A percentile compares a stretch with the other conserved stretches of the same genome.
phyloP scores from a whole-genome alignment of 352 stramenopile species.

The Phytophthora idaei region DNA sequence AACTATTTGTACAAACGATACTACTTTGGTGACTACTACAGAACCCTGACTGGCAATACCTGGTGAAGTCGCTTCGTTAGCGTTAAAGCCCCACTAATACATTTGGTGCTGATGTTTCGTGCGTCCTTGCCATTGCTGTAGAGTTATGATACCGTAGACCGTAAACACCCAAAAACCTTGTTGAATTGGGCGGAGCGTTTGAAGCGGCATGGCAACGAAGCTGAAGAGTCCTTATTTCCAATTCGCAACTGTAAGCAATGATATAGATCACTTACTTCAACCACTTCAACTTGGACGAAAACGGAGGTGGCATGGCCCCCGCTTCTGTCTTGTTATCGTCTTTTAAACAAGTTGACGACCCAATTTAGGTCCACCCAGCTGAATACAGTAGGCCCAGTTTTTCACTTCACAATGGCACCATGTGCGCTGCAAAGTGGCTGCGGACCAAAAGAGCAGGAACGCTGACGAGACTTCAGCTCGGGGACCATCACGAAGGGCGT shows the following conservation, averaged over 20 bases:
- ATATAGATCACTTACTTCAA: neutral
- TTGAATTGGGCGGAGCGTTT: no score
- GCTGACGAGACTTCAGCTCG: constrained; percentile 6
- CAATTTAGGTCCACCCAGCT: constrained; percentile 12
- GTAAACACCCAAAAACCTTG: no score
- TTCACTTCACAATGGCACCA: constrained; percentile 15
- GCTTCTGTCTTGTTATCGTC: constrained; percentile 2
- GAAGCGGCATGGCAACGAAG: no score
- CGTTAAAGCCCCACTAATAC: neutral
- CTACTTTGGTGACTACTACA: no score
- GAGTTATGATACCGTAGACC: no score
- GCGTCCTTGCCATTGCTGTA: no score
- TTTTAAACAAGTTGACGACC: neutral
- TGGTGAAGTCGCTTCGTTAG: no score
- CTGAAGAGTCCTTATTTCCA: no score
- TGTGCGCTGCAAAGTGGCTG: constrained; percentile 24
- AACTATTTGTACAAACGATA: no score
- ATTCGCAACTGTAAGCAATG: no score
- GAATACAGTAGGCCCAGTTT: constrained; percentile 19
- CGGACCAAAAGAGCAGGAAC: constrained; percentile 8
- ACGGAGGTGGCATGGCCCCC: neutral
- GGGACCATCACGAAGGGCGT: neutral
- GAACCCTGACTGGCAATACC: no score
- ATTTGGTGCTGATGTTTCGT: no score
- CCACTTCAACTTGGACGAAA: constrained; percentile 7